These are phyloP conservation scores for Fusarium camptoceras DNA, from an alignment of 2,329 filamentous ascomycete species.

Conservation along the genomic window DNA sequence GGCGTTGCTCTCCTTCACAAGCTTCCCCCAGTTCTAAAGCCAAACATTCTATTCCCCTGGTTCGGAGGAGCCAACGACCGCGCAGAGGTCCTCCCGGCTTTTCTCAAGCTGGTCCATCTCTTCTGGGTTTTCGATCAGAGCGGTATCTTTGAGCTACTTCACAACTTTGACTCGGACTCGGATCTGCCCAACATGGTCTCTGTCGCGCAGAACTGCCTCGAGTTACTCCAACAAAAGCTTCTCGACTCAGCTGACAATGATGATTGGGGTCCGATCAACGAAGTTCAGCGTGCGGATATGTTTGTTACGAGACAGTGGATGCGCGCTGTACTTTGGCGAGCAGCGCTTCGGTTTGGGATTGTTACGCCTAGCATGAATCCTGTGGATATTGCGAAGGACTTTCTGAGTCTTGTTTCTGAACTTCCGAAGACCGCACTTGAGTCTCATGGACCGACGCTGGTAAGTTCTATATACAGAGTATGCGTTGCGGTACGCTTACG, in stretches of 20 bases:
- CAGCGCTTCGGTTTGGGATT: conserved; percentile 52
- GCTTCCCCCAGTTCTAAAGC: conserved; percentile 59
- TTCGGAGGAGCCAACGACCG: conserved; percentile 54
- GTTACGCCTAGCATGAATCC: conserved; percentile 51
- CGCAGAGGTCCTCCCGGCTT: conserved; percentile 60
- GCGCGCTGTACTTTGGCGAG: conserved; percentile 61
- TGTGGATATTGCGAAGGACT: conserved; percentile 59
- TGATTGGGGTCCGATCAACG: conserved; percentile 54
- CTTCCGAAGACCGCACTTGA: conserved; percentile 61
- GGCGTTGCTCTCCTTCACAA: conserved; percentile 64
- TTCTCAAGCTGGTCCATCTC: conserved; percentile 61
- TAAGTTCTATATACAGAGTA: neutral
- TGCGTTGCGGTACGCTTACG: neutral
- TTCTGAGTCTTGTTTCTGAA: conserved; percentile 56
- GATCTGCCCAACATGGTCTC: conserved; percentile 48
- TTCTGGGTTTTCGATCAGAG: conserved; percentile 64
- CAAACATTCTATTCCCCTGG: conserved; percentile 54
- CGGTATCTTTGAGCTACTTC: conserved; percentile 60
- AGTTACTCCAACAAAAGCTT: conserved; percentile 56
- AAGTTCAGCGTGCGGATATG: conserved; percentile 62
- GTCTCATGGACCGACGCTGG: conserved; percentile 62
- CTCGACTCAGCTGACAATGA: conserved; percentile 55
- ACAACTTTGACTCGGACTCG: conserved; percentile 52
- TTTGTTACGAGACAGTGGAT: conserved; percentile 64
- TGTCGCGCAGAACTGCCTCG: conserved; percentile 51